Evolutionary conservation across 164 flowering plant genomes (phyloP), one percentile per base, ranked within the genome.

Genomic region (Tinospora cordifolia): DNA sequence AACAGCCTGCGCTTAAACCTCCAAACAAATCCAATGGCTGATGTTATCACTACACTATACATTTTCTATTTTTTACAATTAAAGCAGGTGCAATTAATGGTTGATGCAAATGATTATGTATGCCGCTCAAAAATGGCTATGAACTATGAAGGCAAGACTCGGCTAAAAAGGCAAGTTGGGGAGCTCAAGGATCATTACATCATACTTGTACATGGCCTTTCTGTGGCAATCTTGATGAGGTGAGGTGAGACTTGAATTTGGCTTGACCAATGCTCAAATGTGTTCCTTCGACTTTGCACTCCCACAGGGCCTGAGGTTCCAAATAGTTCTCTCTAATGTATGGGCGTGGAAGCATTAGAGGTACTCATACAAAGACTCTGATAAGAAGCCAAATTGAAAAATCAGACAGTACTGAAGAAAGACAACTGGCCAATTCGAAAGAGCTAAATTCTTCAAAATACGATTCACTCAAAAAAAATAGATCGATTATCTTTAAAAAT

Each of bases 221-320:
- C 77, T 84, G 77, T 2, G 91, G 84, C 62, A 88, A 78, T 80
- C 90, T 88, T 74, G 90, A 86, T 19, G 87, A 72, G 65, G 89
- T 78, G 25, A 79, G 78, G 89, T 78, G 25, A 79, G 78, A 66
- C 44, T 75, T 51, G 73, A 60, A 60, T 88, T 90, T 65, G 84
- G 68, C 60, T 73, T 12, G 1, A 87, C 24, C 22, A 76, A 65
- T 12, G 80, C 73, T 65, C 71, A 78, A 19, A 65, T 77, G 13
- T 78, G 49, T 66, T 88, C 93, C 70, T 86, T 92, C 0, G 79
- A 78, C 78, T 79, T 71, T 78, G 85, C 36, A 74, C 79, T 66
- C 84, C 90, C 97, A 73, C 58, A 39, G 19, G 2, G 19, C 17
- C 39, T 69, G 15, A 69, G 54, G 27, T 49, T 30, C 58, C 30